A percentile compares a stretch with the other conserved stretches of the same genome.
Conservation (phyloP, 768 basidiomycete species). For the Antrodiella citrinella region DNA sequence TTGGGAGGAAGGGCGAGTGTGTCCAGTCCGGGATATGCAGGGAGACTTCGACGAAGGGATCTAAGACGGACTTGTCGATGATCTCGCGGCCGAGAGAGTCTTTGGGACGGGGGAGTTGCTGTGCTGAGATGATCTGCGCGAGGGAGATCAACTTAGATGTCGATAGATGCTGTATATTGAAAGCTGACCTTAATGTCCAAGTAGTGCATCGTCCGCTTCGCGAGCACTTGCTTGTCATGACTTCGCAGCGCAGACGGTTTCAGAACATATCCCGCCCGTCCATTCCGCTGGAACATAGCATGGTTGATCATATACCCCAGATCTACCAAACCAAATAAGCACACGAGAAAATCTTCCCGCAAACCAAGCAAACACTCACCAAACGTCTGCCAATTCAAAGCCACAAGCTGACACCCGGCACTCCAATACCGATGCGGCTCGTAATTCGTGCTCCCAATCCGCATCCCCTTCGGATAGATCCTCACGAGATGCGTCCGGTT, state of each 20-base stretch:
- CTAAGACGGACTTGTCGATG: slow-evolving; percentile 44
- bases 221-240: slow-evolving; percentile 52
- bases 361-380: slow-evolving; percentile 40
- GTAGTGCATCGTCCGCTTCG: slow-evolving; percentile 45
- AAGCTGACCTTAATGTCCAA: slow-evolving; percentile 54
- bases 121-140: slow-evolving; percentile 69
- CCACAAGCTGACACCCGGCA: slow-evolving; percentile 81
- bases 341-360: neutral
- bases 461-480: slow-evolving; percentile 77
- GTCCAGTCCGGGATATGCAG: slow-evolving; percentile 72
- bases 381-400: slow-evolving; percentile 96
- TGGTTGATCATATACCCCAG: slow-evolving; percentile 88
- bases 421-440: slow-evolving; percentile 88
- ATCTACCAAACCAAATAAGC: slow-evolving; percentile 38
- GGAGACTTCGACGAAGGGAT: slow-evolving; percentile 79
- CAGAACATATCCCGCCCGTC: slow-evolving; percentile 81
- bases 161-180: neutral
- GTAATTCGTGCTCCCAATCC: slow-evolving; percentile 82
- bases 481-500: slow-evolving; percentile 75
- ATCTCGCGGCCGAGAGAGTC: slow-evolving; percentile 57
- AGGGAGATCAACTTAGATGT: neutral
- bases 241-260: slow-evolving; percentile 74
- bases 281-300: slow-evolving; percentile 92
- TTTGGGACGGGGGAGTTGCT: slow-evolving; percentile 75
- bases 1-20: slow-evolving; percentile 22